Percentiles rank a stretch among this genome's conserved stretches.
Evolutionary conservation across 495 filamentous ascomycete genomes (phyloP).

Genomic region (Penicillium parvum): DNA sequence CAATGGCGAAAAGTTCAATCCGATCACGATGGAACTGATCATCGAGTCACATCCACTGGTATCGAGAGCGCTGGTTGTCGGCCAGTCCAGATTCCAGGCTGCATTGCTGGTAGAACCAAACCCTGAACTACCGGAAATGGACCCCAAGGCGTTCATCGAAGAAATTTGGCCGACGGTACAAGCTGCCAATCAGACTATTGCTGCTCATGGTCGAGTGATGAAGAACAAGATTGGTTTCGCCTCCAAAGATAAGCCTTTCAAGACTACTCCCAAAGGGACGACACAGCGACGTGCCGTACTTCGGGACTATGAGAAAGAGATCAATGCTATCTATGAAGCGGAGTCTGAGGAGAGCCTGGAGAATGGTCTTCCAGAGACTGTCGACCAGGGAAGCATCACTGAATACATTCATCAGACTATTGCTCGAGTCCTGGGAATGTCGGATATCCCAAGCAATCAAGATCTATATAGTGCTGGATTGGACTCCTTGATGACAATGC

Average conservation of each 20-base stretch:
- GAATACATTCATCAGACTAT: slow-evolving; percentile 7
- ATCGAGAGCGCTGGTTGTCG: slow-evolving; percentile 29
- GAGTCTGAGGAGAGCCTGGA: slow-evolving; percentile 12
- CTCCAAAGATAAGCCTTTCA: slow-evolving; percentile 47
- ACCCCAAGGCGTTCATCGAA: slow-evolving; percentile 28
- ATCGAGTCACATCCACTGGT: slow-evolving; percentile 28
- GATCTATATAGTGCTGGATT: slow-evolving; percentile 26
- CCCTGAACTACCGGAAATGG: slow-evolving; percentile 11
- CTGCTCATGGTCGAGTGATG: slow-evolving; percentile 22
- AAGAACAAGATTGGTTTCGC: slow-evolving; percentile 31
- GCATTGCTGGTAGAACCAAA: slow-evolving; percentile 34
- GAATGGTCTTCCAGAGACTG: slow-evolving; percentile 6
- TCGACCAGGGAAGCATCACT: slow-evolving; percentile 7
- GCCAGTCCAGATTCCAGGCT: slow-evolving; percentile 31
- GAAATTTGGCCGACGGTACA: slow-evolving; percentile 43
- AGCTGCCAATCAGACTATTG: slow-evolving; percentile 42
- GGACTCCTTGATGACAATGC: slow-evolving; percentile 35
- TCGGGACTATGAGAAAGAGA: slow-evolving; percentile 24
- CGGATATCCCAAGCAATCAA: slow-evolving; percentile 10
- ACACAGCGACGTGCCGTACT: slow-evolving; percentile 25
- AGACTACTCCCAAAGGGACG: slow-evolving; percentile 50
- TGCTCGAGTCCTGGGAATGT: slow-evolving; percentile 9
- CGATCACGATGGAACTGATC: slow-evolving; percentile 26
- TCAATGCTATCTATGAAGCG: slow-evolving; percentile 24
- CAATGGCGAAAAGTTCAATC: slow-evolving; percentile 39